These are phyloP conservation scores for Ustilago curta DNA, from an alignment of 1,284 basidiomycete genomes.

Conservation along the genomic window DNA sequence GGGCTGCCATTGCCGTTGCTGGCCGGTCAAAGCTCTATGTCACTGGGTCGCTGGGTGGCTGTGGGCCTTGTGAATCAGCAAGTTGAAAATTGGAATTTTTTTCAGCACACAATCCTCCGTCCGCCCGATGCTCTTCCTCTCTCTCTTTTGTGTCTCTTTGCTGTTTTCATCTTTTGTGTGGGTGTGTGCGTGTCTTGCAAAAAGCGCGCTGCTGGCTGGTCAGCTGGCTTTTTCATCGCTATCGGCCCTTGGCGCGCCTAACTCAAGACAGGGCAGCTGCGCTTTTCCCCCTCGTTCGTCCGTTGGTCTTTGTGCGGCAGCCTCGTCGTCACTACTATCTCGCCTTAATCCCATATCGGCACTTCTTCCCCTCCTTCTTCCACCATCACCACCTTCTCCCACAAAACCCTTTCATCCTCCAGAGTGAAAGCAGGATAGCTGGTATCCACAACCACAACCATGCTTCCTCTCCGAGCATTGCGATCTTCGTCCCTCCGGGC, in stretches of 20 bases:
- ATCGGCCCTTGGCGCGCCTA: constrained; percentile 45
- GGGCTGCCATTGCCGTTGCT: constrained; percentile 41
- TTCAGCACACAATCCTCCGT: constrained; percentile 1
- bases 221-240: constrained; percentile 19
- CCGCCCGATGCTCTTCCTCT: constrained; percentile 14
- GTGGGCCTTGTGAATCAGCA: constrained; percentile 23
- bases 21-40: constrained; percentile 26
- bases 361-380: constrained; percentile 8
- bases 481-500: constrained; percentile 52
- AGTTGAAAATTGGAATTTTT: constrained; percentile 12
- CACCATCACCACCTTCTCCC: constrained; percentile 23
- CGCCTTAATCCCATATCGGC: constrained; percentile 6
- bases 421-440: constrained; percentile 51
- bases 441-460: constrained; percentile 42
- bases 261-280: not conserved
- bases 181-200: not conserved
- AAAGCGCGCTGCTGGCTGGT: constrained; percentile 27
- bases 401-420: constrained; percentile 10
- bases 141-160: constrained; percentile 6
- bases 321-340: constrained; percentile 12
- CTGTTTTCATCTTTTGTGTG: constrained; percentile 1
- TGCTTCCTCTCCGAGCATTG: constrained; percentile 57
- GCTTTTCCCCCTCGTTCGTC: constrained; percentile 20
- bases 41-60: not conserved
- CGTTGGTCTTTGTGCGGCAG: not conserved